Conservation (phyloP, 257 asterid genomes). For the Solanum lycopersicoides region DNA sequence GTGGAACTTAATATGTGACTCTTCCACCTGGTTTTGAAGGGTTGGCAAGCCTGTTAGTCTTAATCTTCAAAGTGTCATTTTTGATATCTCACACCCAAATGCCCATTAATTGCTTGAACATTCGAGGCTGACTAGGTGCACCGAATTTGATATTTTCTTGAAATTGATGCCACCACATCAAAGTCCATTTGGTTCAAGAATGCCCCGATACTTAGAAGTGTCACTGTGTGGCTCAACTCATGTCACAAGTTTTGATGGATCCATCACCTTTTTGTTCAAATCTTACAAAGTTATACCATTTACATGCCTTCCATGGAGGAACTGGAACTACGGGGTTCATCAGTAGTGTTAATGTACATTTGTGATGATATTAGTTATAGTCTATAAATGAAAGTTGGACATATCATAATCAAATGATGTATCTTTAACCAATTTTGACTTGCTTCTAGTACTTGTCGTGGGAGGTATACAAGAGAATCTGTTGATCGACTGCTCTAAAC, state of each 20-base stretch:
- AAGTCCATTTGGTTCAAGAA: constrained; percentile 1
- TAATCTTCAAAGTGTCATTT: neutral
- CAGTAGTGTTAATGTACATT: neutral
- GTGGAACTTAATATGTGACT: neutral
- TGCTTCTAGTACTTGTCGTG: neutral
- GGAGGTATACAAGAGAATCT: neutral
- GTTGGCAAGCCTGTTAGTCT: constrained; percentile 1
- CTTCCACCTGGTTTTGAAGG: neutral
- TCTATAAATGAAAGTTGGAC: neutral
- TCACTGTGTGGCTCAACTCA: neutral
- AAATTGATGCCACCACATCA: neutral
- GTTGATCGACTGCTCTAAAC: neutral
- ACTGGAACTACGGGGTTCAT: neutral
- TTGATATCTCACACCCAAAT: constrained; percentile 5
- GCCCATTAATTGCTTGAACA: neutral
- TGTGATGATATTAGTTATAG: neutral
- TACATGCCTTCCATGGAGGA: neutral
- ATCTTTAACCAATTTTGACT: neutral
- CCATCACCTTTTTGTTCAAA: neutral
- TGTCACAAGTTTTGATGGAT: neutral
- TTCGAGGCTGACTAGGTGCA: neutral
- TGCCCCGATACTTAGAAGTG: neutral
- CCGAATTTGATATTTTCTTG: neutral
- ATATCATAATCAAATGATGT: neutral
- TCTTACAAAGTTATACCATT: neutral